A percentile compares a stretch with the other conserved stretches of the same genome.
phyloP scores from a whole-genome alignment of 2,329 filamentous ascomycete genomes.

The Fusarium luffae region DNA sequence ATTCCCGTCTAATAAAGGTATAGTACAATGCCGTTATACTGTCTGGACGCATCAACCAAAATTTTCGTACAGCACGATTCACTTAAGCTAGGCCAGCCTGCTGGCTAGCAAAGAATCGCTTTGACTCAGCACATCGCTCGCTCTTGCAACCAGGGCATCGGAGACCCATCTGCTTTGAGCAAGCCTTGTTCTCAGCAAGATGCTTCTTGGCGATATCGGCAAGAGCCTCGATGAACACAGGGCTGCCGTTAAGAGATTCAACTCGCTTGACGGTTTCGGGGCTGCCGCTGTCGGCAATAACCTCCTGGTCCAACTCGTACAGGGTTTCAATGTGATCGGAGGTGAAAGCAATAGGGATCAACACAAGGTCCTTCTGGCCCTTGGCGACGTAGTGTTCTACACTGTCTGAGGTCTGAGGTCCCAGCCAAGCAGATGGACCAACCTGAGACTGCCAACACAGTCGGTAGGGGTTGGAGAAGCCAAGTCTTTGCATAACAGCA shows the following conservation, averaged over 20 bases:
- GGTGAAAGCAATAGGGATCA: constrained; percentile 97
- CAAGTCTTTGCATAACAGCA: constrained; percentile 92
- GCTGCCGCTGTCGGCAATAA: constrained; percentile 87
- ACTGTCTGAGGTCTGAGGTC: constrained; percentile 89
- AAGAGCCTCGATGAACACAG: constrained; percentile 88
- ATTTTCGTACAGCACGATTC: background rate
- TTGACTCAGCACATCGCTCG: constrained; percentile 83
- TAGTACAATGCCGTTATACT: constrained; percentile 26
- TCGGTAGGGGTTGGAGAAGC: constrained; percentile 89
- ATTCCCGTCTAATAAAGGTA: constrained; percentile 23
- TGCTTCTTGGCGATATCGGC: constrained; percentile 88
- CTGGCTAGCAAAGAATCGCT: constrained; percentile 70
- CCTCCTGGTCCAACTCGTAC: constrained; percentile 92
- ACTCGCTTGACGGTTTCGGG: constrained; percentile 86
- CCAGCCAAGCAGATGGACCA: constrained; percentile 93
- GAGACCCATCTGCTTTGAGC: constrained; percentile 86
- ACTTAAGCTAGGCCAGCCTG: constrained; percentile 44
- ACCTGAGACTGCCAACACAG: constrained; percentile 99
- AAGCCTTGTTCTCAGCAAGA: constrained; percentile 73
- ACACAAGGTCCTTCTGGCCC: constrained; percentile 88
- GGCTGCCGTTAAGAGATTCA: constrained; percentile 91
- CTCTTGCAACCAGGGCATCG: constrained; percentile 95
- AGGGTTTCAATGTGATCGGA: constrained; percentile 97
- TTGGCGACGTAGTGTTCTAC: constrained; percentile 91
- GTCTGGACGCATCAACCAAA: background rate